Base-by-base conservation (phyloP, 331 rosid genomes). In the Quercus tomentella region DNA sequence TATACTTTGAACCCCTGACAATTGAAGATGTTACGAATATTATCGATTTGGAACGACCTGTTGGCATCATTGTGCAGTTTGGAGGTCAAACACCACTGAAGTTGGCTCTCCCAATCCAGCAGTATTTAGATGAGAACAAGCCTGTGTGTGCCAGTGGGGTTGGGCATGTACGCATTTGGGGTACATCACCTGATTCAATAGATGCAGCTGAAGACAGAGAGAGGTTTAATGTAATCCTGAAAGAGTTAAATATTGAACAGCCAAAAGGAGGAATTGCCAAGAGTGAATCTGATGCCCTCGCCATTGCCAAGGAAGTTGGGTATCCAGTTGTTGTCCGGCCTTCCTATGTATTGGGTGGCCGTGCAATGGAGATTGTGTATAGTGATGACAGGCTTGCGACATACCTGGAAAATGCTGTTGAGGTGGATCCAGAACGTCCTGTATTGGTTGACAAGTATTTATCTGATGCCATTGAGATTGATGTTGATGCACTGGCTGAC, bases 1-100 rank as follows among this genome's bases (percentile, higher is more conserved):
- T 96, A 25, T 96, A 96, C 81, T 96, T 93, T 84, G 98, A 96
- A 82, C 98, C 97, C 41, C 82, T 93, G 83, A 96, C 99, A 2
- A 86, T 89, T 61, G 98, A 96, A 87, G 99, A 93, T 70, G 94
- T 96, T 81, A 55, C 82, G 56, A 96, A 93, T 89, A 87, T 96
- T 65, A 96, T 93, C 75, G 97, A 92, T 78, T 83, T 96, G 89
- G 99, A 96, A 83, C 88, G 91, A 78, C 99, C 99, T 30, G 99
- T 91, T 77, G 99, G 99, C 23, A 96, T 96, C 89, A 96, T 96
- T 83, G 97, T 96, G 30, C 99, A 96, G 79, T 96, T 96, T 86
- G 99, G 99, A 83, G 99, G 98, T 83, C 99, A 96, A 88, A 96
- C 99, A 72, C 97, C 99, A 4, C 78, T 96, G 84, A 96, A 96